Evolutionary conservation across 208 protist genomes (phyloP).

Genomic region (Strigomonas galati): DNA sequence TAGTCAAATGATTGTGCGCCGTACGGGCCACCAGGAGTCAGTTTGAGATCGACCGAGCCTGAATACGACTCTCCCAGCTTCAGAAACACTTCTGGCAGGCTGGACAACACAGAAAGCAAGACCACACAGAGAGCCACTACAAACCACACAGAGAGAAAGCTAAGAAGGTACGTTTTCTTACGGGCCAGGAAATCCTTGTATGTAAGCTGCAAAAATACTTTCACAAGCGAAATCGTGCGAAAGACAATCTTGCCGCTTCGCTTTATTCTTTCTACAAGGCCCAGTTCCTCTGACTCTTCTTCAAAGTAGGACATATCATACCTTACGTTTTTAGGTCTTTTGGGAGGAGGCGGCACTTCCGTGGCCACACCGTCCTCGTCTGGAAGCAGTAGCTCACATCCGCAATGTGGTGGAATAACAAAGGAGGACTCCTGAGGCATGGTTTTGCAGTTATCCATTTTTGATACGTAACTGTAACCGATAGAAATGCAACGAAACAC

Average conservation of each 20-base stretch:
- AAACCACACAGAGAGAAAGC: slow-evolving; percentile 55
- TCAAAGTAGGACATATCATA: neutral
- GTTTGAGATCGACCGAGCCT: slow-evolving; percentile 44
- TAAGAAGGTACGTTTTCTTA: slow-evolving; percentile 45
- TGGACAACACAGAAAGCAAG: slow-evolving; percentile 56
- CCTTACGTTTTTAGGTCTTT: neutral
- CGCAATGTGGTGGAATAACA: neutral
- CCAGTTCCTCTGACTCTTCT: neutral
- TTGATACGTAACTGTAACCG: neutral
- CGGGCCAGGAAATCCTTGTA: slow-evolving; percentile 22
- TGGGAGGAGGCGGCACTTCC: neutral
- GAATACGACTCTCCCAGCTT: slow-evolving; percentile 39
- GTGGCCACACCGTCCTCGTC: neutral
- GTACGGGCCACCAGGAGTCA: slow-evolving; percentile 12
- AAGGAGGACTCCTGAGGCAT: neutral
- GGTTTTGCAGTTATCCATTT: neutral
- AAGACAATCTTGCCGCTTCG: neutral
- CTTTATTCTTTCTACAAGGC: neutral
- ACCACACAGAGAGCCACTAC: slow-evolving; percentile 59
- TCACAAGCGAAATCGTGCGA: slow-evolving; percentile 14
- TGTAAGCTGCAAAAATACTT: slow-evolving; percentile 33
- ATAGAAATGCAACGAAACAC: neutral
- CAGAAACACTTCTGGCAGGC: slow-evolving; percentile 63
- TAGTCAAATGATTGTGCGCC: too few relatives aligned
- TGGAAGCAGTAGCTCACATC: neutral